Conservation (phyloP, 257 asterid genomes). For the Cordia subcordata region DNA sequence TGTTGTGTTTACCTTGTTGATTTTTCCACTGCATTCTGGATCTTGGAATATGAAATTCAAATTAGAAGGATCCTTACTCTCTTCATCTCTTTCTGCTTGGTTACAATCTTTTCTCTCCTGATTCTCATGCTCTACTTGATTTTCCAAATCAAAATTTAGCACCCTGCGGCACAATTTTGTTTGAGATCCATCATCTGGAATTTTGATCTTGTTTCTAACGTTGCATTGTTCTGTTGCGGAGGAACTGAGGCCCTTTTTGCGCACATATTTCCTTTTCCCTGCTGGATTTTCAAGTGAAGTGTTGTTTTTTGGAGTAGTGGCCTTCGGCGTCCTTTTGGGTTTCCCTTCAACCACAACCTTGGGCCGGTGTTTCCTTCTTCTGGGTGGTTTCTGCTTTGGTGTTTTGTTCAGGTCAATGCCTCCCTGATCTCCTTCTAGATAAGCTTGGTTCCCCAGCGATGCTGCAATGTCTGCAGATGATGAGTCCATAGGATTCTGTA, state of each 20-base stretch:
- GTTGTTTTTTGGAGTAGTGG: conserved; percentile 28
- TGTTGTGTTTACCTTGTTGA: conserved; percentile 19
- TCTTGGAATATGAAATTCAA: conserved; percentile 35
- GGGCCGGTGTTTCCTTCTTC: conserved; percentile 80
- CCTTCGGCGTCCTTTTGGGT: conserved; percentile 53
- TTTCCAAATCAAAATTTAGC: conserved; percentile 52
- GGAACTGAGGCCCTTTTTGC: conserved; percentile 33
- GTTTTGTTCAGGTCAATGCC: conserved; percentile 70
- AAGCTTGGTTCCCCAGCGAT: conserved; percentile 26
- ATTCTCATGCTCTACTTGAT: conserved; percentile 28
- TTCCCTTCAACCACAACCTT: conserved; percentile 81
- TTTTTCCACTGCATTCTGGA: conserved; percentile 25
- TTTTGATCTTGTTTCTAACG: conserved; percentile 26
- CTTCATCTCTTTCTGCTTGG: conserved; percentile 27
- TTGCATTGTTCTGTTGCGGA: conserved; percentile 29
- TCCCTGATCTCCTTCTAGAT: conserved; percentile 24
- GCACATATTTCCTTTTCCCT: conserved; percentile 62
- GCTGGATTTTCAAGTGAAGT: conserved; percentile 31
- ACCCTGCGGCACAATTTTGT: conserved; percentile 54
- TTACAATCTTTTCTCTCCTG: conserved; percentile 17
- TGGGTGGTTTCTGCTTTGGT: conserved; percentile 59
- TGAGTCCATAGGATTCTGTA: conserved; percentile 19
- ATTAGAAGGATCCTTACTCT: conserved; percentile 29
- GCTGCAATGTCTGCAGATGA: conserved; percentile 27
- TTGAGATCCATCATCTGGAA: conserved; percentile 24